Evolutionary conservation across 2,329 filamentous ascomycete species (phyloP).

Genomic region (Colletotrichum sp.): DNA sequence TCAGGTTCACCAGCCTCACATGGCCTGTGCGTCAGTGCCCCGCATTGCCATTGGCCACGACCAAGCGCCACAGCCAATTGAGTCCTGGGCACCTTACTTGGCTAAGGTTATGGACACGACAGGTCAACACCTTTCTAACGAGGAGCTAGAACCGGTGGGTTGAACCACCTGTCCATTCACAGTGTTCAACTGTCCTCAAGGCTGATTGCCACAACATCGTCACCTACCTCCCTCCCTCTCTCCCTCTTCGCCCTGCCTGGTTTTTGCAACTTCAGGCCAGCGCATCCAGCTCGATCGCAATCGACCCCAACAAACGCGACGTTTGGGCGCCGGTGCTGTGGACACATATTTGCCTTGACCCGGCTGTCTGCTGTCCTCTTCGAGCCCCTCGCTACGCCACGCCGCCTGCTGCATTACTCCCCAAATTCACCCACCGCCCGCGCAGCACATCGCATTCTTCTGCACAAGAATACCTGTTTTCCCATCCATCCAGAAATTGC

Average conservation of each 20-base stretch:
- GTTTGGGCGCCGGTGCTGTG: conserved; percentile 7
- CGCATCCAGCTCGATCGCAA: not conserved
- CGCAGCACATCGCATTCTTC: not conserved
- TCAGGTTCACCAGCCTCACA: not conserved
- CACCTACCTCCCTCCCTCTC: not conserved
- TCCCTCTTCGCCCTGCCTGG: not conserved
- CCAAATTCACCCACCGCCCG: not conserved
- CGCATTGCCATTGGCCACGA: not conserved
- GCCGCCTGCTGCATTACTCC: conserved; percentile 1
- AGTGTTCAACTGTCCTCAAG: not conserved
- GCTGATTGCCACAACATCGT: not conserved
- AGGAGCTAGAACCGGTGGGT: conserved; percentile 1
- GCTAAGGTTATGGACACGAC: not conserved
- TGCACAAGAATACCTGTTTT: not conserved
- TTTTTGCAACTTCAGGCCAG: not conserved
- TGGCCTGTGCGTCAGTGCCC: not conserved
- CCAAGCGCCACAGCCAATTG: not conserved
- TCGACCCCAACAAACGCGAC: not conserved
- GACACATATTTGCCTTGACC: conserved; percentile 17
- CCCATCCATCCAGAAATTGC: conserved; percentile 23
- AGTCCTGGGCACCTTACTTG: not conserved
- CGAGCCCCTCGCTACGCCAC: conserved; percentile 15
- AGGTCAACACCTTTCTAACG: not conserved
- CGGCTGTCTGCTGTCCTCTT: not conserved
- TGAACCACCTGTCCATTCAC: conserved; percentile 16